Evolutionary conservation across 768 basidiomycete species (phyloP).

Genomic region (Mycena filopes): DNA sequence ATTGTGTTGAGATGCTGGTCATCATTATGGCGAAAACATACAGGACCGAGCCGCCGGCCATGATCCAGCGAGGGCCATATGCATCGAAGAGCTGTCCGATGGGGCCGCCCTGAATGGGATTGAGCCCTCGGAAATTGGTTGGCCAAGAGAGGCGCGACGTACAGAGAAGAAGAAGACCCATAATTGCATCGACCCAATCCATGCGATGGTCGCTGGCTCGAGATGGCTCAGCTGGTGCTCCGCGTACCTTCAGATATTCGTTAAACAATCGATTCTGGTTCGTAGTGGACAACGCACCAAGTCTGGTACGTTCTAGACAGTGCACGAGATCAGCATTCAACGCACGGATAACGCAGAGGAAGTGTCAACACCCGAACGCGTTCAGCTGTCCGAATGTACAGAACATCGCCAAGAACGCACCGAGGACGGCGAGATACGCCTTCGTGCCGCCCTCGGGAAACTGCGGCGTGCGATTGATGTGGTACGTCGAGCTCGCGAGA

Average conservation of each 20-base stretch:
- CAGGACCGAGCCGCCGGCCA: slow-evolving; percentile 61
- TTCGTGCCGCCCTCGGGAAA: slow-evolving; percentile 45
- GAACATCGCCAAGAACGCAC: slow-evolving; percentile 73
- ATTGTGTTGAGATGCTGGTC: slow-evolving; percentile 66
- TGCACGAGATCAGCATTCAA: too few relatives aligned
- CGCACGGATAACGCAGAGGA: too few relatives aligned
- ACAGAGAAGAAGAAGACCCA: slow-evolving; percentile 79
- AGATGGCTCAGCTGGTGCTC: slow-evolving; percentile 64
- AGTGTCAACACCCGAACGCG: too few relatives aligned
- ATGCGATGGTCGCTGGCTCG: slow-evolving; percentile 68
- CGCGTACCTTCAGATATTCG: too few relatives aligned
- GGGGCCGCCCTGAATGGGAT: slow-evolving; percentile 60
- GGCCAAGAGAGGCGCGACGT: slow-evolving; percentile 34
- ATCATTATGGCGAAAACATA: slow-evolving; percentile 64
- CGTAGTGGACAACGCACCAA: too few relatives aligned
- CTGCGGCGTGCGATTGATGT: slow-evolving; percentile 25
- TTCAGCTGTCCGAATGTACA: slow-evolving; percentile 79
- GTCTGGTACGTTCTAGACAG: too few relatives aligned
- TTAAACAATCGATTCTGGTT: too few relatives aligned
- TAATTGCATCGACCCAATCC: slow-evolving; percentile 77
- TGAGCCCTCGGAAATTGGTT: background rate
- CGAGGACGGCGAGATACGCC: slow-evolving; percentile 64
- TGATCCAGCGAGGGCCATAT: slow-evolving; percentile 66
- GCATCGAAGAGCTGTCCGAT: slow-evolving; percentile 70
- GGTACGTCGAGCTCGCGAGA: slow-evolving; percentile 24